Base-by-base conservation (phyloP, 352 stramenopile species). In the Pythium aristosporum region DNA sequence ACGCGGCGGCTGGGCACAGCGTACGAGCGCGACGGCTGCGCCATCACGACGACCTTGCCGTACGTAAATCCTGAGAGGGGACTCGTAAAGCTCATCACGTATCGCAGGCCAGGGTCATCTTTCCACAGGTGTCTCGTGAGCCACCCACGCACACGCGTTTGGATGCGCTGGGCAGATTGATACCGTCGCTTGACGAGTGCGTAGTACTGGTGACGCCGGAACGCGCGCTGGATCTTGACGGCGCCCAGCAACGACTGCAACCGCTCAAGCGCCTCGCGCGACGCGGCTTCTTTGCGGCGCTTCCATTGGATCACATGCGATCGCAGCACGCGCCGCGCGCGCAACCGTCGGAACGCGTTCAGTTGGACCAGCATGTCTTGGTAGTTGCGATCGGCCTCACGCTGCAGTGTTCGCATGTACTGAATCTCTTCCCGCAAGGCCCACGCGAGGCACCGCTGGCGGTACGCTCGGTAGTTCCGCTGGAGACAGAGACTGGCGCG, bases 71-170 rank as follows among this genome's bases (percentile, higher is more conserved):
- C 78, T 5, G 49, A 84, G 1, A 2, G 42, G 5, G 57, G 2
- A 44, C 69, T 91, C 0, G 89, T 48, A 67, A 77, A 90, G 11
- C 61, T 58, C 7, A 59, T 63, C 18, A 78, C 39, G 18, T 72
- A 77, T 10, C 73, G 54, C 12, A 92, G 56, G 0, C 73, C 77
- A 10, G 84, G 84, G 41, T 92, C 81, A 20, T 69, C 72, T n/a
- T 62, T 53, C 84, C 84, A 92, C 67, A 92, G 72, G 20, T 79
- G 68, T 0, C 84, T 67, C n/a, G 80, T 91, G 7, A 92, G 56
- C 75, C 75, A 87, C 0, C 84, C 84, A n/a, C 82, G 78, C 2
- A 87, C 64, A 3, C 75, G 71, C 30, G 72, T 82, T 46, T 91
- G 84, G 32, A 92, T 85, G 6, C 15, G 21, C 25, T 80, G 71